A percentile compares a stretch with the other conserved stretches of the same genome.
Evolutionary conservation across 2,329 filamentous ascomycete species (phyloP).

Genomic region (Byssothecium circinans): DNA sequence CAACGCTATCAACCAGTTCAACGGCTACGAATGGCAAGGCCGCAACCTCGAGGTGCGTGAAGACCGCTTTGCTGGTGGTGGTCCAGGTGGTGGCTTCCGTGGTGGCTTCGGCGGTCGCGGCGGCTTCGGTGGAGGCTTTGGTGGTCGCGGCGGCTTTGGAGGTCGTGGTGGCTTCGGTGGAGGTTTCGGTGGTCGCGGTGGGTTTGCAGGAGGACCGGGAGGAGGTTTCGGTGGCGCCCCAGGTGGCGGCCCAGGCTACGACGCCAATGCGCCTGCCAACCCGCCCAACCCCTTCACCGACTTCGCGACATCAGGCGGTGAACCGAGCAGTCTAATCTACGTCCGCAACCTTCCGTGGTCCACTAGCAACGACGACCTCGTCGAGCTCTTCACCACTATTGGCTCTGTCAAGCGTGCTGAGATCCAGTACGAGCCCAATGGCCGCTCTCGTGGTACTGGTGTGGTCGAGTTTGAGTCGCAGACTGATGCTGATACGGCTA

Average conservation of each 20-base stretch:
- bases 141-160: constrained; percentile 52
- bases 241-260: constrained; percentile 37
- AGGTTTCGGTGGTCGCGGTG: constrained; percentile 36
- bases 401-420: constrained; percentile 98
- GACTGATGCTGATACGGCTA: constrained; percentile 88
- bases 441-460: constrained; percentile 89
- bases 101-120: constrained; percentile 47
- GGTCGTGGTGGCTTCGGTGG: constrained; percentile 49
- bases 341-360: constrained; percentile 99
- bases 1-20: constrained; percentile 95
- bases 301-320: constrained; percentile 82
- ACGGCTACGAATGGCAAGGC: constrained; percentile 98
- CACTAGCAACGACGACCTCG: constrained; percentile 94
- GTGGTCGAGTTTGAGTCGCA: constrained; percentile 90
- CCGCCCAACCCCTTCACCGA: constrained; percentile 93
- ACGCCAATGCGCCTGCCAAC: constrained; percentile 54
- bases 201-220: constrained; percentile 30
- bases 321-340: constrained; percentile 82
- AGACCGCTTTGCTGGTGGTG: constrained; percentile 76
- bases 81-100: constrained; percentile 44
- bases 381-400: constrained; percentile 96
- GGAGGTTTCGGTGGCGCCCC: constrained; percentile 52
- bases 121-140: constrained; percentile 60
- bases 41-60: constrained; percentile 91
- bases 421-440: constrained; percentile 97